These are phyloP conservation scores for Dipteronia dyeriana DNA, from an alignment of 345 rosid genomes.

Conservation along the genomic window DNA sequence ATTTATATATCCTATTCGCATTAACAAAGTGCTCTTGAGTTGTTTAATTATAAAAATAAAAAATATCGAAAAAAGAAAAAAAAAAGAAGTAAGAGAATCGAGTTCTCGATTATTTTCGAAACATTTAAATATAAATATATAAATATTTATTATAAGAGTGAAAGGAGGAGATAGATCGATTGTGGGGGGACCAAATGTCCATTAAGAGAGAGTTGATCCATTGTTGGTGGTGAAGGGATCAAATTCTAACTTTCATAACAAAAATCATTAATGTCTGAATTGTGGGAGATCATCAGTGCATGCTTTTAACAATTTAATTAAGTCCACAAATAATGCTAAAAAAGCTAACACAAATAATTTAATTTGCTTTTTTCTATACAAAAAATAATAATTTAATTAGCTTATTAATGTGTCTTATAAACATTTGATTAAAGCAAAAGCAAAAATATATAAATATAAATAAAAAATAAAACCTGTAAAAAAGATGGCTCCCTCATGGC, in stretches of 20 bases:
- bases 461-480: not conserved
- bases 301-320: slow-evolving; percentile 19
- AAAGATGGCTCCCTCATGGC: not conserved
- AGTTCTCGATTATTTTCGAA: slow-evolving; percentile 17
- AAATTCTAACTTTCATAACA: slow-evolving; percentile 30
- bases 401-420: not conserved
- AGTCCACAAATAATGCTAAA: slow-evolving; percentile 15
- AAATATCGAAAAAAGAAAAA: not conserved
- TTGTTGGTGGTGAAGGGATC: slow-evolving; percentile 39
- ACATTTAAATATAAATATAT: not conserved
- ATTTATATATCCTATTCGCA: not conserved
- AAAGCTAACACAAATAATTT: slow-evolving; percentile 1
- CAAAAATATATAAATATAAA: not conserved
- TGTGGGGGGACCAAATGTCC: slow-evolving; percentile 42
- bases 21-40: slow-evolving; percentile 5
- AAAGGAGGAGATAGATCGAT: not conserved
- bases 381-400: slow-evolving; percentile 6
- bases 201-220: slow-evolving; percentile 17
- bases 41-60: not conserved
- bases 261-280: slow-evolving; percentile 38
- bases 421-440: slow-evolving; percentile 24
- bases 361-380: not conserved
- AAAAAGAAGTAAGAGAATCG: slow-evolving; percentile 20
- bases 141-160: not conserved
- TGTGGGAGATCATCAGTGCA: slow-evolving; percentile 30